Base-by-base conservation (phyloP, 257 asterid genomes). In the Coffea canephora region DNA sequence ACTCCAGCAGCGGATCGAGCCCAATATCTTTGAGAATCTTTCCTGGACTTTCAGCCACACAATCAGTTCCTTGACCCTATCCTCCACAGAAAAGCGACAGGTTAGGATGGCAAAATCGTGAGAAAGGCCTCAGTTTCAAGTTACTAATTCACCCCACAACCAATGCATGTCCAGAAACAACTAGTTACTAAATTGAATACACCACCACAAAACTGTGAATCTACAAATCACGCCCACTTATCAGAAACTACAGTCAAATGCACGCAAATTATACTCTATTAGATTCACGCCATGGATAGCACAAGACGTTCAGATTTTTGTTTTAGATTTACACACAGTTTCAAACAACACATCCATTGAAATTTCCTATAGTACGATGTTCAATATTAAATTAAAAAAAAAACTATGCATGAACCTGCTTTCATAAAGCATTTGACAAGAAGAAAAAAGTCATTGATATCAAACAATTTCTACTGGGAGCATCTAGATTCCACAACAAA, bases 11-110 rank as follows among this genome's bases (percentile, higher is more conserved):
- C 1, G 89, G 77, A 77, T 85, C 87, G 81, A 82, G 73, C 12
- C 86, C 91, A 21, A 83, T 76, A 81, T 84, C 87, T 54, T 71
- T 78, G 68, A 78, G 81, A 73, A 74, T 81, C 75, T 75, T 86
- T 69, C 77, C 78, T 34, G 78, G 81, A 76, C 73, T 76, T 36
- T 57, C 83, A 48, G 75, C 83, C 77, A 65, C 65, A 5, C 46
- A 25, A 70, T 75, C 83, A 19, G 43, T 74, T 77, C 74, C 85
- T 27, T 46, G 83, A 81, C 45, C 87, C 90, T 87, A 70, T 59
- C 64, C 61, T 73, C 74, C 76, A 70, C 74, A 79, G 11, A 18
- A 69, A 66, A 68, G 45, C 21, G 31, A 61, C 59, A 43, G 13
- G 62, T 77, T 45, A 80, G 45, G 54, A 31, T 41, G 34, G 25